Evolutionary conservation across 805 yeast species (phyloP), one percentile per base, ranked within the genome.

Genomic region (Wickerhamomyces canadensis): DNA sequence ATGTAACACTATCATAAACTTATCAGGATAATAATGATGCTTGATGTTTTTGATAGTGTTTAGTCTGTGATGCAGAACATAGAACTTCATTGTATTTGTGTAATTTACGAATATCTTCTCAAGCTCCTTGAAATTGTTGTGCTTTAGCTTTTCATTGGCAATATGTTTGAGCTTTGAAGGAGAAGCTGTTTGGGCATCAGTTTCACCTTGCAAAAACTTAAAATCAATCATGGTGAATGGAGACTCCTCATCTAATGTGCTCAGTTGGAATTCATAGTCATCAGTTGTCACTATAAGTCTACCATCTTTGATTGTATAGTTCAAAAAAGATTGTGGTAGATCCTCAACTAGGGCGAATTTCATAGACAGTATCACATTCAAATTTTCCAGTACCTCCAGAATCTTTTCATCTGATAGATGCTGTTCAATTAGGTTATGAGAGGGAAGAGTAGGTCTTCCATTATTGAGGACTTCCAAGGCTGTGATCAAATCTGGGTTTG

Each of bases 401-500:
- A 84, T 74, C 44, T 75, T 70, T 24, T 65, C 59, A 1, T 83
- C 67, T 4, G 78, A 65, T 5, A 91, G 64, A 5, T 66, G 67
- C 11, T 64, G 60, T 13, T 73, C 67, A 5, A 80, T 60, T 44
- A 77, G 74, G 45, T 72, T 72, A 54, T 82, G 78, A 0, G 82
- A 68, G 3, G 87, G 80, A 27, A 84, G 67, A 27, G 74, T 78
- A 1, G 97, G 96, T 43, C 82, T 66, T 4, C 95, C 95, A 27
- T 74, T 68, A 28, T 78, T 74, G 37, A 89, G 66, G 0, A 93
- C 96, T 54, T 91, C 94, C 47, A 91, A 64, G 1, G 95, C 86
- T 0, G 98, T 89, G 18, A 79, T 72, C 16, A 93, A 58, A 60
- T 93, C 99, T 0, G 96, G 93, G 57, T 87, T 86, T 5, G 96